Evolutionary conservation across 2,329 filamentous ascomycete species (phyloP).

Genomic region (Diaporthe amygdali): DNA sequence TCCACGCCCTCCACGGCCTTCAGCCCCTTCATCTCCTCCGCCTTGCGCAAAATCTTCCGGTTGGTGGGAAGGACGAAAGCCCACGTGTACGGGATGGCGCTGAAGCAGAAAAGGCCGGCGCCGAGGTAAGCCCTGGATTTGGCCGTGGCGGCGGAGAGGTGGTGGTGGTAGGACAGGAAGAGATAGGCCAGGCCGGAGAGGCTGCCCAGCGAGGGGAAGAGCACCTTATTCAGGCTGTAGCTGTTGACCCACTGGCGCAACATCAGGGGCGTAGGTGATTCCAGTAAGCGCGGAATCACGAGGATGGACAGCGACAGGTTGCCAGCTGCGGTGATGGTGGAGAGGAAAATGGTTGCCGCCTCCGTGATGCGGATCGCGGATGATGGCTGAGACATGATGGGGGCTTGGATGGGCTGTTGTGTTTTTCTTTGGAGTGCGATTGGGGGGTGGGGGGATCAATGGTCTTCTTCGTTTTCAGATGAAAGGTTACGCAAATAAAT

Average conservation of each 20-base stretch:
- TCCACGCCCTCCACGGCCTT: slow-evolving; percentile 42
- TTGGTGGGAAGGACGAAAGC: slow-evolving; percentile 53
- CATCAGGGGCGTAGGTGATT: slow-evolving; percentile 59
- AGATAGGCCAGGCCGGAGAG: slow-evolving; percentile 46
- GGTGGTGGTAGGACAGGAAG: slow-evolving; percentile 48
- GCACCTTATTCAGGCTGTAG: slow-evolving; percentile 43
- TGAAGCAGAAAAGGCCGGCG: slow-evolving; percentile 50
- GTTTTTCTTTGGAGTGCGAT: background rate
- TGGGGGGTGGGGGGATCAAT: background rate
- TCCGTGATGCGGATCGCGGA: slow-evolving; percentile 49
- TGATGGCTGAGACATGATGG: background rate
- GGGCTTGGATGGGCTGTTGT: background rate
- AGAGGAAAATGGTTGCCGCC: slow-evolving; percentile 54
- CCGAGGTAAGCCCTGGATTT: slow-evolving; percentile 49
- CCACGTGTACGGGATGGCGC: slow-evolving; percentile 58
- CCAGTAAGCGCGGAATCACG: slow-evolving; percentile 57
- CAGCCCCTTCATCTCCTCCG: slow-evolving; percentile 41
- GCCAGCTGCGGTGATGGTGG: slow-evolving; percentile 48
- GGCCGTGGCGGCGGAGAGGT: slow-evolving; percentile 22
- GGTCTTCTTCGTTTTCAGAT: background rate
- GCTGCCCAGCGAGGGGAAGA: slow-evolving; percentile 45
- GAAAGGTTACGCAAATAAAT: background rate
- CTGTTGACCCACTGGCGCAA: slow-evolving; percentile 58
- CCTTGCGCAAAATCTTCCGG: slow-evolving; percentile 50
- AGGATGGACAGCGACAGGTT: slow-evolving; percentile 46